These are phyloP conservation scores for Chrysosporium queenslandicum DNA, from an alignment of 2,329 filamentous ascomycete genomes.

Conservation along the genomic window DNA sequence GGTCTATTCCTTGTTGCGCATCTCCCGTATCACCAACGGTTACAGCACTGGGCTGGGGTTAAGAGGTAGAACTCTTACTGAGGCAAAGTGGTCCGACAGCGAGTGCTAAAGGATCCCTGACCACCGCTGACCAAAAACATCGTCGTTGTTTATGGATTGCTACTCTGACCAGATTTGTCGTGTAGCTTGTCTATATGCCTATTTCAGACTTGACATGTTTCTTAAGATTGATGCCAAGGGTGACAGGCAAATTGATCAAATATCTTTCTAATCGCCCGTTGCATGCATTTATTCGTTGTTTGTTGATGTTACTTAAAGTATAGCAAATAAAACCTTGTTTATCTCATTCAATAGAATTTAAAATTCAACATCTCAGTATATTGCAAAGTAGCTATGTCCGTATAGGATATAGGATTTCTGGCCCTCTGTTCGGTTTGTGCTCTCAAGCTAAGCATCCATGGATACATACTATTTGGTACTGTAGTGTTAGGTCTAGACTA, in stretches of 20 bases:
- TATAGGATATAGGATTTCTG: too few relatives aligned
- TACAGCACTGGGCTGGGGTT: neutral
- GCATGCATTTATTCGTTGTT: neutral
- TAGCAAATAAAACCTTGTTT: neutral
- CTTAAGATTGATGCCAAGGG: neutral
- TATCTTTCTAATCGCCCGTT: slow-evolving; percentile 4
- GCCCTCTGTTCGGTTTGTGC: too few relatives aligned
- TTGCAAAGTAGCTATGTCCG: too few relatives aligned
- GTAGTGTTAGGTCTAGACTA: too few relatives aligned
- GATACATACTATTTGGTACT: too few relatives aligned
- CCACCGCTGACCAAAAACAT: neutral
- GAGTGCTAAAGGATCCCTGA: neutral
- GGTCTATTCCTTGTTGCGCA: neutral
- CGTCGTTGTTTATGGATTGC: neutral
- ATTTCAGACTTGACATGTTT: slow-evolving; percentile 1
- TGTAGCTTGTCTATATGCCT: slow-evolving; percentile 3
- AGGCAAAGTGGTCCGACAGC: neutral
- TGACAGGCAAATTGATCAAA: slow-evolving; percentile 1
- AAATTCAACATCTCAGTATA: too few relatives aligned
- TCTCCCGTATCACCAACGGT: neutral
- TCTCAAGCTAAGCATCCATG: too few relatives aligned
- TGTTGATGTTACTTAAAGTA: slow-evolving; percentile 4
- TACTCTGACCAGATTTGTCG: neutral
- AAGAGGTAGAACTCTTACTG: neutral
- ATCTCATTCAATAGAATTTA: neutral